phyloP scores from a whole-genome alignment of 2,329 filamentous ascomycete genomes.

The Fusarium sulawesiense region DNA sequence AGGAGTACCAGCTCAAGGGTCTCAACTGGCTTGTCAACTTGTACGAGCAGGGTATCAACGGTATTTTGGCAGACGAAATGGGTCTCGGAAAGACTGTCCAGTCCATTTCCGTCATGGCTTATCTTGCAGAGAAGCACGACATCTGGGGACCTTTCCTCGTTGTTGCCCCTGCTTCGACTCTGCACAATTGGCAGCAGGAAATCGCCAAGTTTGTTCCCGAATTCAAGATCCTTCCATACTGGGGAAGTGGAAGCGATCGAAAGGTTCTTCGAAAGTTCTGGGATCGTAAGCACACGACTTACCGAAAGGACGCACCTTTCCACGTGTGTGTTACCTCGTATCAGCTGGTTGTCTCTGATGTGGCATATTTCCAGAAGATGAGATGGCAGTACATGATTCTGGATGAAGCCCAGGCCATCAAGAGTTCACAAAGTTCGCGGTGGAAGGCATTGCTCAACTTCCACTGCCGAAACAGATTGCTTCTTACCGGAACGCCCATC shows the following conservation, averaged over 20 bases:
- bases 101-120: slow-evolving; percentile 99
- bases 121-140: slow-evolving; percentile 95
- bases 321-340: slow-evolving; percentile 98
- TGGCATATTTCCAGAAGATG: slow-evolving; percentile 98
- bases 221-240: slow-evolving; percentile 96
- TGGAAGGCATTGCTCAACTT: slow-evolving; percentile 97
- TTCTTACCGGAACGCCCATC: slow-evolving; percentile 96
- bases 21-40: slow-evolving; percentile 99
- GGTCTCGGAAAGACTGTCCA: slow-evolving; percentile 99
- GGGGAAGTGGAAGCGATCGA: slow-evolving; percentile 92
- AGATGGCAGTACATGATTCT: slow-evolving; percentile 99
- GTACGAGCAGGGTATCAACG: slow-evolving; percentile 99
- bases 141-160: slow-evolving; percentile 99
- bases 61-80: slow-evolving; percentile 99
- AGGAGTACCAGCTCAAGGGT: slow-evolving; percentile 98
- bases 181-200: slow-evolving; percentile 99
- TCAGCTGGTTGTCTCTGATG: slow-evolving; percentile 94
- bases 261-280: slow-evolving; percentile 98
- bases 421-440: slow-evolving; percentile 93
- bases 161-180: slow-evolving; percentile 92
- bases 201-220: slow-evolving; percentile 94
- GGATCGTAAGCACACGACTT: slow-evolving; percentile 97
- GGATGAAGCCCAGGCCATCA: slow-evolving; percentile 98
- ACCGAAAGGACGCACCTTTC: slow-evolving; percentile 92
- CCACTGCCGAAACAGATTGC: slow-evolving; percentile 91